These are phyloP conservation scores for Barbarea vulgaris DNA, from an alignment of 345 rosid species.

Conservation along the genomic window DNA sequence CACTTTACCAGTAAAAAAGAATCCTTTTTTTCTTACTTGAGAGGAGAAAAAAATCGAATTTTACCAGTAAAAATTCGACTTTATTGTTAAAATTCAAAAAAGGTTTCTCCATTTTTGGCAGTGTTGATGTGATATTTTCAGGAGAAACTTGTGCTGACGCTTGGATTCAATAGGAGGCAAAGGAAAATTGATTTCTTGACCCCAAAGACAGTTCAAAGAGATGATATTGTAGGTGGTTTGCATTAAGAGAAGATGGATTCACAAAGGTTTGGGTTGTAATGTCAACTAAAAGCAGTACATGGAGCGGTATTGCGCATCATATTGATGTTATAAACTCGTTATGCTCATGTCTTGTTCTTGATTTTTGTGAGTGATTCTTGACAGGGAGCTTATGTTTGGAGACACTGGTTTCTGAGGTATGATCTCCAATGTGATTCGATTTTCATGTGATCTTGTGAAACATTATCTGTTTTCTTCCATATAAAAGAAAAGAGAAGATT, in stretches of 20 bases:
- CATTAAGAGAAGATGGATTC: conserved; percentile 84
- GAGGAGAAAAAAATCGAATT: no score
- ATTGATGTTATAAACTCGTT: not conserved
- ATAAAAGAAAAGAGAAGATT: no score
- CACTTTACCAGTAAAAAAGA: not conserved
- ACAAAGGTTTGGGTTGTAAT: conserved; percentile 94
- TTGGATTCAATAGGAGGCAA: conserved; percentile 94
- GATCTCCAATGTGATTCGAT: conserved; percentile 5
- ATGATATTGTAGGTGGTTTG: conserved; percentile 65
- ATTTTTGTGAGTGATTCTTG: conserved; percentile 31
- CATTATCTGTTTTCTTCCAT: no score
- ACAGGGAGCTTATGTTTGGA: conserved; percentile 97
- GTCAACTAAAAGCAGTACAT: conserved; percentile 81
- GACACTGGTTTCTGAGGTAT: conserved; percentile 89
- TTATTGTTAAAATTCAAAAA: not conserved
- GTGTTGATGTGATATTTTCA: conserved; percentile 75
- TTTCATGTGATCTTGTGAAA: not conserved
- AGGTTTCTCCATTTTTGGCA: conserved; percentile 48
- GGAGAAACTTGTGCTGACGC: conserved; percentile 89
- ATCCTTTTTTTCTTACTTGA: not conserved
- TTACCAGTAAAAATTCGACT: no score
- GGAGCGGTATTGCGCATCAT: conserved; percentile 65
- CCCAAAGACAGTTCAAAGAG: no score
- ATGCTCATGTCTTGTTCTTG: conserved; percentile 14
- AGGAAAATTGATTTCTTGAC: conserved; percentile 1